Percentiles rank a stretch among this genome's conserved stretches.
Conservation (phyloP, 305 asterid species). For the Fraxinus baroniana region DNA sequence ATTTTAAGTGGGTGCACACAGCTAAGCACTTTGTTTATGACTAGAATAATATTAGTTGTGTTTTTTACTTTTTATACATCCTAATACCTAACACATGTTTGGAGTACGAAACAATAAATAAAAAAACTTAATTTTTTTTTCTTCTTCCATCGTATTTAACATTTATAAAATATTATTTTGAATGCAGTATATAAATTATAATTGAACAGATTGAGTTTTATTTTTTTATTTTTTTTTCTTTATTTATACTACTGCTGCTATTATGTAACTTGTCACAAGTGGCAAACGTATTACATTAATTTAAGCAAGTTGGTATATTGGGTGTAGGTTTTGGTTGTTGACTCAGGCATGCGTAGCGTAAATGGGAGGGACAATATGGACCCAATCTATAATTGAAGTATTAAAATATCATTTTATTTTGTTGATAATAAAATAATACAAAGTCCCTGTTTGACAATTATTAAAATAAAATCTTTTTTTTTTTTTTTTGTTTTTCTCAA, state of each 20-base stretch:
- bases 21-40: background rate
- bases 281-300: background rate
- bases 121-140: no score
- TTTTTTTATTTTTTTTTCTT: no score
- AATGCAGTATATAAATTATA: no score
- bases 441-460: no score
- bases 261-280: background rate
- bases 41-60: background rate
- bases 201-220: background rate
- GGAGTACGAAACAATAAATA: background rate
- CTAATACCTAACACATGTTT: background rate
- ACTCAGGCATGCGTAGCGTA: background rate
- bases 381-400: background rate
- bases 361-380: background rate
- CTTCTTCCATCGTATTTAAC: background rate
- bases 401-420: no score
- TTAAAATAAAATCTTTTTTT: no score
- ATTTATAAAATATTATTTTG: no score
- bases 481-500: no score
- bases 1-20: background rate
- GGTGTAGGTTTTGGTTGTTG: background rate
- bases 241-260: no score
- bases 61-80: no score
- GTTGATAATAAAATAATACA: no score
- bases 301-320: background rate